Conservation (phyloP, 2,329 filamentous ascomycete species). For the Periglandula ipomoeae region DNA sequence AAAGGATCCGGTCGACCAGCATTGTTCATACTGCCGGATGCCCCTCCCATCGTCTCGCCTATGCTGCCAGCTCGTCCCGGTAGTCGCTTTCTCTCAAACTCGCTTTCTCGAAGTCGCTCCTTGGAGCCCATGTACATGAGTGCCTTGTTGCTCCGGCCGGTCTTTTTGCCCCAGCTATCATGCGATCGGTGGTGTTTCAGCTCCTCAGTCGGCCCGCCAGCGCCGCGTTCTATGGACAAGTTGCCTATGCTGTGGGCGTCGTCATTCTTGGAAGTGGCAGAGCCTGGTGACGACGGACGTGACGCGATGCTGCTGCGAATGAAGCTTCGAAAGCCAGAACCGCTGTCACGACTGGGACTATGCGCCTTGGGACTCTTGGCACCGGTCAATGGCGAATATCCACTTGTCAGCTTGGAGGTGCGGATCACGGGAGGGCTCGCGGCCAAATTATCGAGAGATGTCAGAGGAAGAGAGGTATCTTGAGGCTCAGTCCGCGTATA, state of each 20-base stretch:
- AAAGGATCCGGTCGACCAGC: conserved; percentile 35
- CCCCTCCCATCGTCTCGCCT: conserved; percentile 9
- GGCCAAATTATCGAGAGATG: conserved; percentile 49
- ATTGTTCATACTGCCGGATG: conserved; percentile 21
- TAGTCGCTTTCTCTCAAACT: conserved; percentile 51
- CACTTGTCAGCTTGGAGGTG: conserved; percentile 73
- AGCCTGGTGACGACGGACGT: conserved; percentile 51
- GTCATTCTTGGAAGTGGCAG: conserved; percentile 44
- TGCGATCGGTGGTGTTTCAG: conserved; percentile 43
- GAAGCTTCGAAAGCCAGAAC: conserved; percentile 49
- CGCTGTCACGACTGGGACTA: conserved; percentile 39
- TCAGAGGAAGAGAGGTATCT: conserved; percentile 35
- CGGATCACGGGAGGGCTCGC: conserved; percentile 64
- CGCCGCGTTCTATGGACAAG: conserved; percentile 50
- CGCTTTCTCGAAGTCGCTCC: conserved; percentile 54
- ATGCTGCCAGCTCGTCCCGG: conserved; percentile 22
- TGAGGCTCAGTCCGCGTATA: conserved; percentile 44
- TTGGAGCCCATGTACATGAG: conserved; percentile 68
- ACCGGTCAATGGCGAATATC: conserved; percentile 62
- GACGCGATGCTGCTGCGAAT: conserved; percentile 40
- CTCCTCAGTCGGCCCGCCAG: conserved; percentile 35
- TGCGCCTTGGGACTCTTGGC: conserved; percentile 41
- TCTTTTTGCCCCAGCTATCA: conserved; percentile 55
- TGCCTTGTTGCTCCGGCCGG: conserved; percentile 42
- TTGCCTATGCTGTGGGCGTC: conserved; percentile 56